A percentile compares a stretch with the other conserved stretches of the same genome.
Conservation (phyloP, 2,329 filamentous ascomycete species). For the Aureobasidium sp. region DNA sequence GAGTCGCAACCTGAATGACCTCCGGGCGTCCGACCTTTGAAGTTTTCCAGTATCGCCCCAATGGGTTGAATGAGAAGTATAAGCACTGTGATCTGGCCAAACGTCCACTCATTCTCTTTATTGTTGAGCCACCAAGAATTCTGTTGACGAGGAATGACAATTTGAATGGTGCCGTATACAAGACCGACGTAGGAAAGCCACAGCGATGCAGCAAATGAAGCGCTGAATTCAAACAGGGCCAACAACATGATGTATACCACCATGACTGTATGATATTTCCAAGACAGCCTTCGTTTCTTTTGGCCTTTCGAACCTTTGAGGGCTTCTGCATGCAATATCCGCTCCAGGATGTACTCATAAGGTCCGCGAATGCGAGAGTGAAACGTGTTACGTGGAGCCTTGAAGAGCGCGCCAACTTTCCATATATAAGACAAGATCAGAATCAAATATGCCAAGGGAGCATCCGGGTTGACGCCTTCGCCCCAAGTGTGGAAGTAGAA, state of each 20-base stretch:
- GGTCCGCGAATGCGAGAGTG: conserved; percentile 19
- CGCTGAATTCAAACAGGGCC: conserved; percentile 16
- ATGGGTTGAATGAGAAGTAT: conserved; percentile 24
- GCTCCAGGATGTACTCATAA: conserved; percentile 18
- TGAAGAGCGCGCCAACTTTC: conserved; percentile 24
- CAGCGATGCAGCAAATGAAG: conserved; percentile 23
- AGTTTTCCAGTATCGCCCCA: conserved; percentile 16
- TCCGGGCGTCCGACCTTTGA: neutral
- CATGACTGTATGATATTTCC: conserved; percentile 4
- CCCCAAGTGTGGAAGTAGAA: conserved; percentile 11
- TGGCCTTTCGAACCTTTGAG: neutral
- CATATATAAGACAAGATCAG: conserved; percentile 25
- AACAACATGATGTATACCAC: conserved; percentile 17
- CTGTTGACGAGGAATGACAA: conserved; percentile 21
- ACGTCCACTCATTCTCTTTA: conserved; percentile 19
- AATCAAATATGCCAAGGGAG: conserved; percentile 20
- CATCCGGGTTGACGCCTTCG: conserved; percentile 22
- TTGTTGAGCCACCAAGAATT: conserved; percentile 16
- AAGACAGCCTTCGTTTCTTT: conserved; percentile 1
- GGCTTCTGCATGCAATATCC: conserved; percentile 12
- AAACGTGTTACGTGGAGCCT: conserved; percentile 17
- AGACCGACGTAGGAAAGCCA: conserved; percentile 22
- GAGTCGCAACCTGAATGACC: neutral
- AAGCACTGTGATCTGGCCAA: conserved; percentile 25
- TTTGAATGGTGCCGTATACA: conserved; percentile 24